Percentiles rank a stretch among this genome's conserved stretches.
These are phyloP conservation scores for Pythium coloratum DNA, from an alignment of 352 stramenopile genomes.

Conservation along the genomic window DNA sequence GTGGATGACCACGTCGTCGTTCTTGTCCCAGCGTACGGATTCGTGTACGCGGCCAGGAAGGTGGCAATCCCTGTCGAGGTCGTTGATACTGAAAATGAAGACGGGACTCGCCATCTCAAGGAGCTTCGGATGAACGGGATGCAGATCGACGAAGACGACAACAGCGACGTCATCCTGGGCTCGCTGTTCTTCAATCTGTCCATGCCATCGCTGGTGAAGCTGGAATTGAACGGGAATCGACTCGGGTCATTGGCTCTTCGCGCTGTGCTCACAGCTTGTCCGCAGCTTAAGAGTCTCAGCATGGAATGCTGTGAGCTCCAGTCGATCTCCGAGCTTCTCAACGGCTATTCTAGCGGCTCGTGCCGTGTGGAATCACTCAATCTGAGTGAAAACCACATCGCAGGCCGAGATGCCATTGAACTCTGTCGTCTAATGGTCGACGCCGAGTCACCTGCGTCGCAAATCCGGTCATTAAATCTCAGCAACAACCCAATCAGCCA, in stretches of 20 bases:
- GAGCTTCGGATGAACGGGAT: constrained; percentile 38
- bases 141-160: constrained; percentile 11
- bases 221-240: constrained; percentile 37
- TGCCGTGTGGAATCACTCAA: constrained; percentile 38
- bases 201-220: constrained; percentile 24
- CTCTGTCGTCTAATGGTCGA: constrained; percentile 33
- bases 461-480: constrained; percentile 34
- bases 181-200: constrained; percentile 11
- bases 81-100: neutral
- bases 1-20: neutral
- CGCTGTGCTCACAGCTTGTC: constrained; percentile 37
- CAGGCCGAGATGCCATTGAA: constrained; percentile 25
- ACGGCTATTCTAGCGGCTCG: constrained; percentile 19
- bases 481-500: constrained; percentile 38
- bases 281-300: constrained; percentile 35
- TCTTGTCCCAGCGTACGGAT: constrained; percentile 15
- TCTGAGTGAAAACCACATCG: constrained; percentile 40
- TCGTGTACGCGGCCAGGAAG: constrained; percentile 8
- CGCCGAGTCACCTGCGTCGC: constrained; percentile 10
- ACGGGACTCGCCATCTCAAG: constrained; percentile 18
- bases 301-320: constrained; percentile 39
- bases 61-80: neutral
- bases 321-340: constrained; percentile 33
- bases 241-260: constrained; percentile 25
- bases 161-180: constrained; percentile 6